Evolutionary conservation across 352 stramenopile species (phyloP), one percentile per base, ranked within the genome.

Genomic region (Phytophthora colocasiae): DNA sequence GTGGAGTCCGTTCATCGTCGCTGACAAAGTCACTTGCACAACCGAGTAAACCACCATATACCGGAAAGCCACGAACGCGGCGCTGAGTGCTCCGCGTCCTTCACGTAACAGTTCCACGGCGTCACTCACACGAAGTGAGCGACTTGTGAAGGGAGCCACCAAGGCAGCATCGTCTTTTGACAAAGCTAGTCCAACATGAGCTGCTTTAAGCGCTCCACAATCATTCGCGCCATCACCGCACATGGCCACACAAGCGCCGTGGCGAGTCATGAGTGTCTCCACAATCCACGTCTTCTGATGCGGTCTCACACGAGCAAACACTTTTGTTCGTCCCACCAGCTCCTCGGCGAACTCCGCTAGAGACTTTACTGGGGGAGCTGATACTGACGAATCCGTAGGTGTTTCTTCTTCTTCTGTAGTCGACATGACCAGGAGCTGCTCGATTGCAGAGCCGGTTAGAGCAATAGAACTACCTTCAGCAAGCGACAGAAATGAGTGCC

Each of bases 1-100:
- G 39, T 77, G 45, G 38, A 81, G 58, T 45, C 84, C 75, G 58
- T 86, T 87, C 81, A 92, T 85, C 6, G 87, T 62, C 26, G 82
- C 80, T 34, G 83, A 74, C 65, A 92, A 66, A 11, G 82, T 90
- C 15, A 93, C 78, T 66, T 96, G 87, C 34, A 97, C 83, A 65
- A 97, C 86, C 46, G 90, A 91, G 77, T 97, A 98, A 45, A 98
- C 80, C 44, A 98, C 91, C 85, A 97, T 95, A 67, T 89, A 98
- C 52, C 96, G 94, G 75, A 97, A 98, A 4, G 78, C 76, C 6
- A 92, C 78, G 26, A 98, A 93, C 26, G 93, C 90, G 40, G 91
- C 95, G 55, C 89, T 93, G 14, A 98, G 78, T 29, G 92, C 87
- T 46, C 91, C 95, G 15, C 92, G 85, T 32, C 94, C 94, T 73